Evolutionary conservation across 2,329 filamentous ascomycete species (phyloP).

Genomic region (Fusarium zealandicum): DNA sequence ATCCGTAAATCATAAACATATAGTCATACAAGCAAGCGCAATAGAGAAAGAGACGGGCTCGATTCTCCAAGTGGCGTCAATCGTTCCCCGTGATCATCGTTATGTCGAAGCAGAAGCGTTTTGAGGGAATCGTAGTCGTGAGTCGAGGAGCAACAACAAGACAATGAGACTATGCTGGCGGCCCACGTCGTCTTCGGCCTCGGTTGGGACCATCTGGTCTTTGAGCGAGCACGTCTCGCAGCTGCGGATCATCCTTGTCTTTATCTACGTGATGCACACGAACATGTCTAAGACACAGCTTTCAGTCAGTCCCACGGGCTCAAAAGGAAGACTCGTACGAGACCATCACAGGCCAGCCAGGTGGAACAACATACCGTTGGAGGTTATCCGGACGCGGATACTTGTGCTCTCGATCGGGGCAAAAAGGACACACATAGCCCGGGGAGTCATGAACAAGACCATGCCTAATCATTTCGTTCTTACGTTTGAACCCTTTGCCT

Average conservation of each 20-base stretch:
- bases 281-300: slow-evolving; percentile 72
- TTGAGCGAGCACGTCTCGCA: slow-evolving; percentile 86
- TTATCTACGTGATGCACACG: slow-evolving; percentile 91
- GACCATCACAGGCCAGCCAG: not conserved
- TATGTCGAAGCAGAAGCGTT: not conserved
- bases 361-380: slow-evolving; percentile 70
- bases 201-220: slow-evolving; percentile 83
- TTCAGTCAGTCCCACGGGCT: slow-evolving; percentile 11
- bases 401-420: slow-evolving; percentile 89
- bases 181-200: slow-evolving; percentile 75
- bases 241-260: slow-evolving; percentile 81
- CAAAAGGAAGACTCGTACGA: not conserved
- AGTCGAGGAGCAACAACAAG: not conserved
- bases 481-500: slow-evolving; percentile 74
- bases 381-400: slow-evolving; percentile 96
- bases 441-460: slow-evolving; percentile 93
- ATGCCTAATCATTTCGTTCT: slow-evolving; percentile 77
- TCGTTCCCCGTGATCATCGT: slow-evolving; percentile 10
- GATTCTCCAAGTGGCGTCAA: slow-evolving; percentile 10
- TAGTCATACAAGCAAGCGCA: slow-evolving; percentile 30
- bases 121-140: not conserved
- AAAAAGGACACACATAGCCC: slow-evolving; percentile 96
- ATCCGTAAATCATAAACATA: slow-evolving; percentile 14
- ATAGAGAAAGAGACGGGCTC: slow-evolving; percentile 4
- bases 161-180: slow-evolving; percentile 39